Percentiles rank a stretch among this genome's conserved stretches.
Conservation (phyloP, 768 basidiomycete genomes). For the Psilocybe tampanensis region DNA sequence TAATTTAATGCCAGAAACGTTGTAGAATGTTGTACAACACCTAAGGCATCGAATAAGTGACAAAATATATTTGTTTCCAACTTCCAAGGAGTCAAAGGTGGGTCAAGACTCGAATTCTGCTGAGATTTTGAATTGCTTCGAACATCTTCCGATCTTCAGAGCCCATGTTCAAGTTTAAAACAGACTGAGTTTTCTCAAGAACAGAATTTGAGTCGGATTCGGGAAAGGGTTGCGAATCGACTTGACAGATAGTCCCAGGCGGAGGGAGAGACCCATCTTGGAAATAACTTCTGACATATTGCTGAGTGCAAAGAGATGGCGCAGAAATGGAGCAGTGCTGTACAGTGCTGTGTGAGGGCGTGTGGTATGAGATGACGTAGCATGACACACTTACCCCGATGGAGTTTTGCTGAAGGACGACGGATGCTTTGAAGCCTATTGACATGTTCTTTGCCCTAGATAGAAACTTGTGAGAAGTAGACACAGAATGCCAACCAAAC, state of each 20-base stretch:
- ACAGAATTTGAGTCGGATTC: not conserved
- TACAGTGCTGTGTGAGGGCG: not conserved
- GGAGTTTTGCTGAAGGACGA: constrained; percentile 44
- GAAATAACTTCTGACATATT: constrained; percentile 41
- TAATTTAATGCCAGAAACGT: no score
- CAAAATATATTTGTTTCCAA: no score
- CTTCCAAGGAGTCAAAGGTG: not conserved
- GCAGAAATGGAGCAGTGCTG: constrained; percentile 37
- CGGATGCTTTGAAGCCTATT: constrained; percentile 35
- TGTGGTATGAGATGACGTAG: not conserved
- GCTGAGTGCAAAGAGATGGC: constrained; percentile 35
- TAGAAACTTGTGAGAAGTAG: not conserved
- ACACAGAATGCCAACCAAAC: constrained; percentile 3
- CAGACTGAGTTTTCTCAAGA: not conserved
- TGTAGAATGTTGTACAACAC: no score
- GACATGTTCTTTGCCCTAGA: constrained; percentile 43
- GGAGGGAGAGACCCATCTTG: constrained; percentile 39
- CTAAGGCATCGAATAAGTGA: no score
- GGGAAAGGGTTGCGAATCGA: constrained; percentile 30
- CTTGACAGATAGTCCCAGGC: constrained; percentile 40
- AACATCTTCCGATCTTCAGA: constrained; percentile 3
- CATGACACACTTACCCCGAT: constrained; percentile 32
- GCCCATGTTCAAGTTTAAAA: not conserved
- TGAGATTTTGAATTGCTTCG: constrained; percentile 10
- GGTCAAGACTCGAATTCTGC: not conserved